phyloP scores from a whole-genome alignment of 805 yeast species.

The Debaryomyces hansenii region DNA sequence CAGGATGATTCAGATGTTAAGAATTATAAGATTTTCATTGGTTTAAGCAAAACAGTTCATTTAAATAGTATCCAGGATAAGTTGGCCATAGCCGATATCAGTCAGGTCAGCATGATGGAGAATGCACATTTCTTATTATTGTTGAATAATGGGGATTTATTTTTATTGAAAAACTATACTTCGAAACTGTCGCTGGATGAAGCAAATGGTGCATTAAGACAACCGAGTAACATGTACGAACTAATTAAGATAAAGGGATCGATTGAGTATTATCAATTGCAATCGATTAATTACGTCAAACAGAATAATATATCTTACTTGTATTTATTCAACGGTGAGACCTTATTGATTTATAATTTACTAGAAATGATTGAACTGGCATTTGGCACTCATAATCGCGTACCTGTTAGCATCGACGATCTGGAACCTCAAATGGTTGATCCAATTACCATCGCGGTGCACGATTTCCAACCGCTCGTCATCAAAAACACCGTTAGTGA shows the following conservation, averaged over 20 bases:
- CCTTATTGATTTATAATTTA: conserved; percentile 28
- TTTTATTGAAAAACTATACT: conserved; percentile 32
- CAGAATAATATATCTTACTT: conserved; percentile 9
- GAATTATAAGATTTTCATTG: conserved; percentile 27
- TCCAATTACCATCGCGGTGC: conserved; percentile 29
- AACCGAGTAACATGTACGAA: conserved; percentile 32
- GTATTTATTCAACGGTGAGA: conserved; percentile 41
- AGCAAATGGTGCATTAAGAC: conserved; percentile 5
- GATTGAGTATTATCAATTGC: conserved; percentile 34
- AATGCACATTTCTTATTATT: conserved; percentile 35
- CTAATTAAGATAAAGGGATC: conserved; percentile 28
- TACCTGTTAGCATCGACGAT: conserved; percentile 16
- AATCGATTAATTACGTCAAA: conserved; percentile 16
- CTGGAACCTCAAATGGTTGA: conserved; percentile 11
- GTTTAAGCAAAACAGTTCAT: conserved; percentile 32
- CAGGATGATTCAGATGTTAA: background rate
- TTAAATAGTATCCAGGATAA: conserved; percentile 29
- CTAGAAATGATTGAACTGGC: conserved; percentile 23
- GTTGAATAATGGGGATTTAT: conserved; percentile 39
- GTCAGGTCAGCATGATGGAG: conserved; percentile 24
- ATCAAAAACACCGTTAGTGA: conserved; percentile 11
- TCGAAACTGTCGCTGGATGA: conserved; percentile 3
- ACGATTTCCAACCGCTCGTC: conserved; percentile 25
- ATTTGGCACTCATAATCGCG: conserved; percentile 15
- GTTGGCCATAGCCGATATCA: conserved; percentile 21